Percentiles rank a stretch among this genome's conserved stretches.
phyloP scores from a whole-genome alignment of 176 grass and related monocot genomes.

The Coix lacrymajobi region DNA sequence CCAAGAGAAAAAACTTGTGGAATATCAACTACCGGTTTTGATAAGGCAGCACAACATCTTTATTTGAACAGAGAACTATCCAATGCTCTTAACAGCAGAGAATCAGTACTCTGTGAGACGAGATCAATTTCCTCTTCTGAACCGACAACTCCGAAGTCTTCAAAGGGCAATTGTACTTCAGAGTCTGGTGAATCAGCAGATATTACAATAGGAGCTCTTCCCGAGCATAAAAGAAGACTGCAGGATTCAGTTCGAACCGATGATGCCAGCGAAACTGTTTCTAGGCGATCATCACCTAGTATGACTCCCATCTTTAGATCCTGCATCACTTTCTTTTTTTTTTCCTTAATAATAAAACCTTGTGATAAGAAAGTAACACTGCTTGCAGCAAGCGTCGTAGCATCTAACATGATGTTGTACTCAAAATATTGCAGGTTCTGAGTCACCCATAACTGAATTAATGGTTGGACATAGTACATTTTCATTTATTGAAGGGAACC shows the following conservation, averaged over 20 bases:
- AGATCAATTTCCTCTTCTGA: constrained; percentile 33
- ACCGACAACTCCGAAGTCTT: constrained; percentile 21
- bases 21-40: constrained; percentile 23
- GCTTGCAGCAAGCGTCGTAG: neutral
- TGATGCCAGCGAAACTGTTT: constrained; percentile 10
- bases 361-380: constrained; percentile 7
- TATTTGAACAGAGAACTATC: constrained; percentile 20
- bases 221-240: constrained; percentile 31
- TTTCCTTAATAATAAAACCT: constrained; percentile 6
- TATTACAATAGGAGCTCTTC: constrained; percentile 20
- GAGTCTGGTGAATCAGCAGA: constrained; percentile 32
- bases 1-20: constrained; percentile 31
- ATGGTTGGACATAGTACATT: neutral
- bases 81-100: neutral
- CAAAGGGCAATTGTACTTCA: constrained; percentile 21
- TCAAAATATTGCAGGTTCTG: constrained; percentile 22
- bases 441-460: constrained; percentile 3
- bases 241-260: neutral
- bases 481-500: constrained; percentile 13
- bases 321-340: neutral
- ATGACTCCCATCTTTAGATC: constrained; percentile 18
- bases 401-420: neutral
- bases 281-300: constrained; percentile 28
- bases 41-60: constrained; percentile 8
- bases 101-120: constrained; percentile 20